Base-by-base conservation (phyloP, 2,329 filamentous ascomycete species). In the Corynespora cassiicola region DNA sequence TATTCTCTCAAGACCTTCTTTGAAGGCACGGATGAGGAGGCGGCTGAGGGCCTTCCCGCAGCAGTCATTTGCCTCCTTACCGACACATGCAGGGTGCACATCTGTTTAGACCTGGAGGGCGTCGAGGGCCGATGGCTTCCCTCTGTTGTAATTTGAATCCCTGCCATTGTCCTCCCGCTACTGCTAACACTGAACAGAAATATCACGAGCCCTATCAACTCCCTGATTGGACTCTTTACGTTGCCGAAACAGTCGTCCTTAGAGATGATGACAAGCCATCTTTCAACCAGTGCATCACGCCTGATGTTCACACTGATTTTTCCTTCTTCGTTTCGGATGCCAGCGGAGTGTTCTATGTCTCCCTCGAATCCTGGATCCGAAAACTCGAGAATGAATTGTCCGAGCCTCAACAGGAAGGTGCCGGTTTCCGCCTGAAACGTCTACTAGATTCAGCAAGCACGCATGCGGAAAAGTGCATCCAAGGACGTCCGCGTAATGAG, bases 71-170 rank as follows among this genome's bases (percentile, higher is more conserved):
- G 79, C 54, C 60, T 86, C 7, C 72, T 79, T 11, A 83, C 79
- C 3, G 75, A 72, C 21, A 74, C 72, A 15, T 77, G 77, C 28
- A 72, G 78, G 37, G 70, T 85, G 6, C 78, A 83, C 47, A 62
- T 84, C 20, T 84, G 78, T 45, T 70, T 86, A 18, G 80, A 85
- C 49, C 60, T 84, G 20, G 78, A 84, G 33, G 82, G 81, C 0
- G 75, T 86, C 3, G 75, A 83, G 50, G 82, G 79, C 6, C 78
- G 81, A 52, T 86, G 82, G 82, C 72, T 85, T 6, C 81, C 82
- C 14, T 60, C 66, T 11, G 62, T 64, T 32, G 52, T n/a, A n/a
- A n/a, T n/a, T n/a, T n/a, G n/a, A n/a, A n/a, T 25, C 21, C 23
- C 38, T 18, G 24, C 36, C 25, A 20, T 12, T 41, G 12, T 8